Evolutionary conservation across 208 protist species (phyloP).

Genomic region (Angomonas desouzai): DNA sequence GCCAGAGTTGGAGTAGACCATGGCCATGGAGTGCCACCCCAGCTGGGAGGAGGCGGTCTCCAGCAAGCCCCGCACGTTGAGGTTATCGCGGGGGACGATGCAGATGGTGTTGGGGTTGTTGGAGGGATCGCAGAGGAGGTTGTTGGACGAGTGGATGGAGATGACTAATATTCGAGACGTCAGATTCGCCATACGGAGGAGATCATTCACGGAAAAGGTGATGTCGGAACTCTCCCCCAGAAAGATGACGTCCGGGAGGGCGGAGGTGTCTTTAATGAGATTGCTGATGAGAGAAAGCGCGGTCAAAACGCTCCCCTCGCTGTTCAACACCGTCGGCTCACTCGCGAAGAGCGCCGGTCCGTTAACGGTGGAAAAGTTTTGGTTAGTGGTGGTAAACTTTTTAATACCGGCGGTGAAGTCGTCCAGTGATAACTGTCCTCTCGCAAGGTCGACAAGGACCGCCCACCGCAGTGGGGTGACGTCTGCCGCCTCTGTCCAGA

Average conservation of each 20-base stretch:
- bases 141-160: conserved; percentile 57
- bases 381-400: conserved; percentile 21
- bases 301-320: conserved; percentile 48
- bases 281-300: conserved; percentile 46
- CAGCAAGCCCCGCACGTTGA: conserved; percentile 65
- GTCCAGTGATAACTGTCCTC: conserved; percentile 29
- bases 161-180: conserved; percentile 51
- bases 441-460: conserved; percentile 50
- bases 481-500: neutral
- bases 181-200: conserved; percentile 39
- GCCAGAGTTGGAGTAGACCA: conserved; percentile 52
- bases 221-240: conserved; percentile 67
- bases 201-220: conserved; percentile 49
- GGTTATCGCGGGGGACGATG: conserved; percentile 67
- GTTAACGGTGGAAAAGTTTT: conserved; percentile 7
- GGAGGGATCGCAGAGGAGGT: conserved; percentile 48
- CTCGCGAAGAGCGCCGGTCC: conserved; percentile 19
- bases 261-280: conserved; percentile 23
- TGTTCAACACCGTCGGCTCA: conserved; percentile 45
- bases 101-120: conserved; percentile 66
- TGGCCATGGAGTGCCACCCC: conserved; percentile 64
- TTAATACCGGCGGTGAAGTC: conserved; percentile 27
- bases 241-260: conserved; percentile 60
- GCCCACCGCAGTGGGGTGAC: conserved; percentile 31
- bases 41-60: conserved; percentile 60